Conservation (phyloP, 2,329 filamentous ascomycete species). For the Xylariaceae sp. region DNA sequence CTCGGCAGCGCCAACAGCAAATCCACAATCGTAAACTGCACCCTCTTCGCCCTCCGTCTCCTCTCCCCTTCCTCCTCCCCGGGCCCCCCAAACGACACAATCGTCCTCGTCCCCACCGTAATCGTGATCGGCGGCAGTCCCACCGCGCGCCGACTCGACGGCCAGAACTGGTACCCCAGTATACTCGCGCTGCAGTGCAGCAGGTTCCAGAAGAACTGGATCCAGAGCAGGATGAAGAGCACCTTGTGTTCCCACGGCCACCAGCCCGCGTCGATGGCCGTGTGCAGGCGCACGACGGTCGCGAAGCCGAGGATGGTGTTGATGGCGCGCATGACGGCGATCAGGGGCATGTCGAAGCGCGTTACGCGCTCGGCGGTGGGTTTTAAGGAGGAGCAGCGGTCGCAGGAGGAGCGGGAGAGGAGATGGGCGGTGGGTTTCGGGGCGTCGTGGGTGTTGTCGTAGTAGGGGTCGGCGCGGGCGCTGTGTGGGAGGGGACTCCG, state of each 20-base stretch:
- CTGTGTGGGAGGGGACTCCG: conserved; percentile 1
- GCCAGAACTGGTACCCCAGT: conserved; percentile 27
- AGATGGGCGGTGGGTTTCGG: not conserved
- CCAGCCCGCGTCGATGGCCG: conserved; percentile 25
- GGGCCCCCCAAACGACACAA: conserved; percentile 27
- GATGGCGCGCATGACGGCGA: conserved; percentile 25
- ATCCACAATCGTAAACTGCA: conserved; percentile 25
- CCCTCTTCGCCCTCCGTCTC: conserved; percentile 23
- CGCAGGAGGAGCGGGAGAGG: not conserved
- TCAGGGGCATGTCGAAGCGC: conserved; percentile 25
- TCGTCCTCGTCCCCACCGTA: conserved; percentile 22
- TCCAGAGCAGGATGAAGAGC: conserved; percentile 27
- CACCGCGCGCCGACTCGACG: conserved; percentile 25
- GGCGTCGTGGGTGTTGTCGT: not conserved
- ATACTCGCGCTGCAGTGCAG: conserved; percentile 20
- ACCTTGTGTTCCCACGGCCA: conserved; percentile 28
- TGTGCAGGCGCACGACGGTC: conserved; percentile 26
- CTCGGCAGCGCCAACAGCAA: conserved; percentile 24
- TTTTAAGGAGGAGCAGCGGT: not conserved
- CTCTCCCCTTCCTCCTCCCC: conserved; percentile 25
- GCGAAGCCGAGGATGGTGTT: conserved; percentile 24
- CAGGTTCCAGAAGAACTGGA: conserved; percentile 26
- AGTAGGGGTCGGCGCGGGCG: not conserved
- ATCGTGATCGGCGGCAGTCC: conserved; percentile 25
- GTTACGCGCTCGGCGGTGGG: not conserved